These are phyloP conservation scores for Trichoderma endophyticum DNA, from an alignment of 2,329 filamentous ascomycete species.

Conservation along the genomic window DNA sequence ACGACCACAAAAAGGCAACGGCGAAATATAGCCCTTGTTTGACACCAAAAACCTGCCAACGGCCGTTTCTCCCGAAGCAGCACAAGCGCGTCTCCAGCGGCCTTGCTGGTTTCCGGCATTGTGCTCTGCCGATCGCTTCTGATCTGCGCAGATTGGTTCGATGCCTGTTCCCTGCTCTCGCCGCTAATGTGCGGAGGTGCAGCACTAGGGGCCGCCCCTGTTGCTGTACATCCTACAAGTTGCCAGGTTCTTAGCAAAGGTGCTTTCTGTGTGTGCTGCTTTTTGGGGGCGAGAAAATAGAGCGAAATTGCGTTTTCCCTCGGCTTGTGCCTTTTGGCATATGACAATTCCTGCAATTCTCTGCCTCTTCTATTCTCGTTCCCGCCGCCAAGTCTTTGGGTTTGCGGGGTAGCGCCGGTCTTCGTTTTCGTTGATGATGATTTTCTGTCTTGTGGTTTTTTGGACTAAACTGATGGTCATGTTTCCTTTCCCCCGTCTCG, in stretches of 20 bases:
- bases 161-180: neutral
- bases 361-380: neutral
- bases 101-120: slow-evolving; percentile 5
- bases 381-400: neutral
- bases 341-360: neutral
- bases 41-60: neutral
- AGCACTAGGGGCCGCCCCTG: neutral
- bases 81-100: neutral
- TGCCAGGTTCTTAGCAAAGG: neutral
- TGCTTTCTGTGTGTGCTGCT: neutral
- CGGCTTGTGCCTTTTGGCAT: neutral
- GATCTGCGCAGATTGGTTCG: neutral
- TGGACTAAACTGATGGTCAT: neutral
- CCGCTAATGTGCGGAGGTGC: slow-evolving; percentile 5
- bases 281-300: neutral
- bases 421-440: neutral
- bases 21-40: neutral
- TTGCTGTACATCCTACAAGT: neutral
- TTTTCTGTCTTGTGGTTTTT: neutral
- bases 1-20: neutral
- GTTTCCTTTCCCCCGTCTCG: neutral
- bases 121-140: slow-evolving; percentile 1
- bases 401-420: neutral
- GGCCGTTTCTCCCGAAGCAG: slow-evolving; percentile 14
- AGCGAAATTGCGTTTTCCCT: neutral